Conservation (phyloP, 176 grass and related monocot species). For the Zoysia japonica region DNA sequence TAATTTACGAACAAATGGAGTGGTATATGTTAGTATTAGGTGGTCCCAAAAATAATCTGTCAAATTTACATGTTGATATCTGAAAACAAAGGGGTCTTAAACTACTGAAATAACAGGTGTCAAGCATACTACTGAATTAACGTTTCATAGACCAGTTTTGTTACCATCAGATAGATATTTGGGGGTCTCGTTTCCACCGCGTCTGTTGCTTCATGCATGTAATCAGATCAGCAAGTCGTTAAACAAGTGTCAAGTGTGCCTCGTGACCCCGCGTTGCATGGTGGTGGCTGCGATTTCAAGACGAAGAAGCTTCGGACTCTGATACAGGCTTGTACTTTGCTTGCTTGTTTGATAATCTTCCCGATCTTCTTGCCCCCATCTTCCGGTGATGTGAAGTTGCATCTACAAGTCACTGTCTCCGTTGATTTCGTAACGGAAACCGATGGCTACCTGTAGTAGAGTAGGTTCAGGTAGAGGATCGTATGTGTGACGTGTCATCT, state of each 20-base stretch:
- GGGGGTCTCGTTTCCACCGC: not conserved
- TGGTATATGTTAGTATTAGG: too few relatives aligned
- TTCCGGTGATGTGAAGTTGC: constrained; percentile 18
- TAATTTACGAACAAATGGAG: too few relatives aligned
- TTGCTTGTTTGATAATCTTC: constrained; percentile 8
- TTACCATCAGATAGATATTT: not conserved
- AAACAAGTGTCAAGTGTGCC: constrained; percentile 13
- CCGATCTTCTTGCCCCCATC: not conserved
- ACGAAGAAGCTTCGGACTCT: constrained; percentile 9
- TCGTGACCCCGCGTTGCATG: not conserved
- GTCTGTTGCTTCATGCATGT: constrained; percentile 13
- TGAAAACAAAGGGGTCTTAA: not conserved
- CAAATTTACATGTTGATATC: not conserved
- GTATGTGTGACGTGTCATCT: not conserved
- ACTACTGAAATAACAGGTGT: not conserved
- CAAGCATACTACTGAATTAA: not conserved
- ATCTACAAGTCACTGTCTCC: constrained; percentile 37
- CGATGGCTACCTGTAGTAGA: not conserved
- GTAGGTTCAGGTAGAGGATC: not conserved
- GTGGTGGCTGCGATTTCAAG: not conserved
- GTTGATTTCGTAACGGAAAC: constrained; percentile 15
- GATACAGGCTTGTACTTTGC: not conserved
- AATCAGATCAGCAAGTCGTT: not conserved
- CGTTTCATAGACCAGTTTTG: not conserved
- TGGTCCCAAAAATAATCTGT: too few relatives aligned